Conservation (phyloP, 805 yeast genomes). For the Crinitomyces ghanaensis region DNA sequence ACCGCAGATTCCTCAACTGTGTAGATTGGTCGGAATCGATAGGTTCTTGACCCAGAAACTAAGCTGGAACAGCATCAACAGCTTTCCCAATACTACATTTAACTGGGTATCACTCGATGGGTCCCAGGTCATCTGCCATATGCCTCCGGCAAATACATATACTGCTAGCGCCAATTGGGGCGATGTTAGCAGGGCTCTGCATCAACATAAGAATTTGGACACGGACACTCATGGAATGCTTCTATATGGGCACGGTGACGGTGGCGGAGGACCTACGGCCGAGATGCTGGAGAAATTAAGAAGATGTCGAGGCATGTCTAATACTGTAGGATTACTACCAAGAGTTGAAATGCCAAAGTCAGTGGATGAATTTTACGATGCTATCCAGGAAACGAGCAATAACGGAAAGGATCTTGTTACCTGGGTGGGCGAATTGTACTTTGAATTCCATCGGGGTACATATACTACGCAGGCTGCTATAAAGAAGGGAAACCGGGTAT, state of each 20-base stretch:
- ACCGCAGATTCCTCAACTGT: constrained; percentile 88
- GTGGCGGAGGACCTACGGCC: constrained; percentile 96
- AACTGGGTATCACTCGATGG: constrained; percentile 96
- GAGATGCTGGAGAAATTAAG: constrained; percentile 90
- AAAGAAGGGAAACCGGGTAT: constrained; percentile 65
- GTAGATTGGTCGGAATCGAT: constrained; percentile 75
- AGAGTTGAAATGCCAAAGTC: constrained; percentile 66
- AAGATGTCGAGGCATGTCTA: constrained; percentile 78
- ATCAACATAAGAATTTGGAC: constrained; percentile 74
- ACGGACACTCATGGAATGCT: constrained; percentile 71
- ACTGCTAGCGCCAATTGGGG: constrained; percentile 91
- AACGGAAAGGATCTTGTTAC: constrained; percentile 61
- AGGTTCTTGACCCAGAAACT: constrained; percentile 85
- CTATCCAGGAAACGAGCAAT: constrained; percentile 48
- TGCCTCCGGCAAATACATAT: constrained; percentile 97
- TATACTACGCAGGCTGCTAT: constrained; percentile 88
- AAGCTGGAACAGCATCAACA: constrained; percentile 92
- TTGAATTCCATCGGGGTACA: constrained; percentile 95
- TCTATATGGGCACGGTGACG: constrained; percentile 90
- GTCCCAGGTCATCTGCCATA: constrained; percentile 84
- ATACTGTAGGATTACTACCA: constrained; percentile 72
- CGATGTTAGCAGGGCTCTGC: constrained; percentile 70
- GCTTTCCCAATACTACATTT: constrained; percentile 81
- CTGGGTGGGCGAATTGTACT: constrained; percentile 89
- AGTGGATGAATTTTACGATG: constrained; percentile 70